Evolutionary conservation across 805 yeast species (phyloP).

Genomic region (Komagataella pseudopastoris): DNA sequence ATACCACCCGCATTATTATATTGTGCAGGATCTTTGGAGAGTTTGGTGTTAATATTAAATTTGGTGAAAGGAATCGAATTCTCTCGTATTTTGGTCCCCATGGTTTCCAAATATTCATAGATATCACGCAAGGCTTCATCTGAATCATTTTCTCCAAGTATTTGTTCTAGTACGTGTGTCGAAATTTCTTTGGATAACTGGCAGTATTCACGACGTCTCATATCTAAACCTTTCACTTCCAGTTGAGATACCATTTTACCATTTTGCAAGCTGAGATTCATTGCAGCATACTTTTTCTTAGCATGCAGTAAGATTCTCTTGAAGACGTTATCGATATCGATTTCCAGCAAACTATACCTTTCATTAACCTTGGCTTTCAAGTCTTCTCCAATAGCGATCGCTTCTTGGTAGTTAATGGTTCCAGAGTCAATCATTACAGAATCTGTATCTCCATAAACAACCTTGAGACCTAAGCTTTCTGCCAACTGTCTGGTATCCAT

Average conservation of each 20-base stretch:
- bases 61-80: slow-evolving; percentile 54
- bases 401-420: slow-evolving; percentile 52
- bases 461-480: slow-evolving; percentile 68
- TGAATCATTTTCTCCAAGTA: slow-evolving; percentile 62
- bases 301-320: slow-evolving; percentile 75
- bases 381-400: slow-evolving; percentile 69
- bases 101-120: slow-evolving; percentile 55
- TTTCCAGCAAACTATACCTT: slow-evolving; percentile 74
- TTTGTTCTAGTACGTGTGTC: slow-evolving; percentile 53
- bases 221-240: slow-evolving; percentile 93
- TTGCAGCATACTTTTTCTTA: slow-evolving; percentile 96
- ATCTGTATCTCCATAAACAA: slow-evolving; percentile 97
- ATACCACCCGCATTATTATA: slow-evolving; percentile 83
- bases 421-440: slow-evolving; percentile 97
- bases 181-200: slow-evolving; percentile 86
- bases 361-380: slow-evolving; percentile 83
- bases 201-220: slow-evolving; percentile 94
- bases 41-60: slow-evolving; percentile 70
- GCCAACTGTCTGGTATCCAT: slow-evolving; percentile 90
- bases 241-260: slow-evolving; percentile 46
- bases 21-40: slow-evolving; percentile 78
- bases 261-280: slow-evolving; percentile 37
- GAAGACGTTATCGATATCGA: slow-evolving; percentile 91
- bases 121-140: slow-evolving; percentile 63
- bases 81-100: slow-evolving; percentile 40